A percentile compares a stretch with the other conserved stretches of the same genome.
phyloP scores from a whole-genome alignment of 2,329 filamentous ascomycete genomes.

The Boeremia lycopersici region DNA sequence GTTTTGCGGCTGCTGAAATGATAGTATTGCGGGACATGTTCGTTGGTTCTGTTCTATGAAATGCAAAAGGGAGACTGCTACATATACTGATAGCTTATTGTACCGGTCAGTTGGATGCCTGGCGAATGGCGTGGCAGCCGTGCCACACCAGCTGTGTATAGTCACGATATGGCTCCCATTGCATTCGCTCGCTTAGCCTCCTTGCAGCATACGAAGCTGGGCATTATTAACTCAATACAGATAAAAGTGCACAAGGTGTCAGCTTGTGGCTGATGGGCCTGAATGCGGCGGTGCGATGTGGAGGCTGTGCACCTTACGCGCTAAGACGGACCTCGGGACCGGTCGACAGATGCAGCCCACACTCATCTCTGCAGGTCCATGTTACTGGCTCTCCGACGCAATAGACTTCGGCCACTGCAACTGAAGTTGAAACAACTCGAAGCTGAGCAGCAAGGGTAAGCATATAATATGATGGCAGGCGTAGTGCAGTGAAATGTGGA shows the following conservation, averaged over 20 bases:
- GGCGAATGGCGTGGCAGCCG: background rate
- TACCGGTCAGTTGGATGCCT: conserved; percentile 8
- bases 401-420: no score
- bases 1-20: background rate
- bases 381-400: no score
- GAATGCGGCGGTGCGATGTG: background rate
- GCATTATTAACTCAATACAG: background rate
- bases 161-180: background rate
- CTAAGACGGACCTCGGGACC: no score
- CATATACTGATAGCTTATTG: background rate
- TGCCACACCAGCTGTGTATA: conserved; percentile 12
- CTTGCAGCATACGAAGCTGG: background rate
- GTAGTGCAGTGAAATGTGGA: no score
- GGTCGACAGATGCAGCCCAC: no score
- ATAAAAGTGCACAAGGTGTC: background rate
- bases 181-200: background rate
- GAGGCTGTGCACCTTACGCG: background rate
- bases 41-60: background rate
- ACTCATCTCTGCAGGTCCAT: no score
- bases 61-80: background rate
- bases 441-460: no score
- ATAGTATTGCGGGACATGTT: conserved; percentile 3
- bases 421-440: no score
- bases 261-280: background rate
- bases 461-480: no score